phyloP scores from a whole-genome alignment of 495 filamentous ascomycete genomes.

The Penicillium desertorum region DNA sequence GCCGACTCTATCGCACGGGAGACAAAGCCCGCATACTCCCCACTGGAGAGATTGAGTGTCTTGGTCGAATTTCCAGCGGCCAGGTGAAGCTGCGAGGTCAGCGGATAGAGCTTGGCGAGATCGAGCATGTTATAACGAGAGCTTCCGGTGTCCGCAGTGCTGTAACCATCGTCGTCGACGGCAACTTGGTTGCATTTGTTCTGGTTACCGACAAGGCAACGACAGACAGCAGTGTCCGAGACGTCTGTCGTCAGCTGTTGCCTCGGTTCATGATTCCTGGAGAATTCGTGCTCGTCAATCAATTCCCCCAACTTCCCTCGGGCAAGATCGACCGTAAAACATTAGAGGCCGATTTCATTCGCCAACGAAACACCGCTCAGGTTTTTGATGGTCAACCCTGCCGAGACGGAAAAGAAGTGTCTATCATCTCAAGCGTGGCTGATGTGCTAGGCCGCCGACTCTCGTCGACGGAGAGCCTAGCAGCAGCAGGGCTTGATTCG shows the following conservation, averaged over 20 bases:
- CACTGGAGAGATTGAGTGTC: conserved; percentile 72
- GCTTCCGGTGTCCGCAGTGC: conserved; percentile 52
- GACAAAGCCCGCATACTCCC: conserved; percentile 70
- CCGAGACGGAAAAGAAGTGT: conserved; percentile 40
- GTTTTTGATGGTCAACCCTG: conserved; percentile 31
- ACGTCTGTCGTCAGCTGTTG: conserved; percentile 67
- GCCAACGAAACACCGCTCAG: conserved; percentile 18
- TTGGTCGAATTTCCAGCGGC: conserved; percentile 71
- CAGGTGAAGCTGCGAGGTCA: conserved; percentile 85
- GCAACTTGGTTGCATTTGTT: conserved; percentile 67
- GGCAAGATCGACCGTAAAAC: conserved; percentile 73
- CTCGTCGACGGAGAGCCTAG: conserved; percentile 47
- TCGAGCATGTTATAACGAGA: conserved; percentile 67
- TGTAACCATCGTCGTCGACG: conserved; percentile 58
- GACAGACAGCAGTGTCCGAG: conserved; percentile 41
- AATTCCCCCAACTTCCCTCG: conserved; percentile 70
- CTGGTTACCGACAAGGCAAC: conserved; percentile 40
- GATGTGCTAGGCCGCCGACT: conserved; percentile 44
- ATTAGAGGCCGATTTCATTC: conserved; percentile 57
- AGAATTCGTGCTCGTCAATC: conserved; percentile 58
- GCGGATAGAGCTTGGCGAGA: conserved; percentile 78
- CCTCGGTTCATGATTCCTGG: conserved; percentile 76
- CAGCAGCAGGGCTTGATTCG: conserved; percentile 67
- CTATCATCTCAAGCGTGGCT: conserved; percentile 48
- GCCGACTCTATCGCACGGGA: conserved; percentile 74